phyloP scores from a whole-genome alignment of 2,329 filamentous ascomycete species.

The Penicillium sp. region DNA sequence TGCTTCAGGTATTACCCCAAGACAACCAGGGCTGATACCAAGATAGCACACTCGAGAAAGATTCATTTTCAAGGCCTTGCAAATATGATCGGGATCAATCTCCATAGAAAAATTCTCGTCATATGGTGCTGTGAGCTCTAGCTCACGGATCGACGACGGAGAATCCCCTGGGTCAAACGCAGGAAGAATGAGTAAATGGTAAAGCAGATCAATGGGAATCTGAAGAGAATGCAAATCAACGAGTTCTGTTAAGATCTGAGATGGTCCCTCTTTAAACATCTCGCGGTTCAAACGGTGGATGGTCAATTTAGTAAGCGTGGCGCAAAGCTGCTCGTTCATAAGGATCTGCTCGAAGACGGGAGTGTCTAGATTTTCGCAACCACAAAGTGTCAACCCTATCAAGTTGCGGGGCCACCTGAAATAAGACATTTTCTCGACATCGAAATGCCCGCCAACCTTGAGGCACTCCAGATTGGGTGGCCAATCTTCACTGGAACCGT shows the following conservation, averaged over 20 bases:
- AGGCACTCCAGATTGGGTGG: constrained; percentile 3
- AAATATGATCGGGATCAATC: neutral
- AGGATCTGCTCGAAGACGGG: neutral
- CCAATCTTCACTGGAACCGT: constrained; percentile 6
- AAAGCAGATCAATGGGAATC: constrained; percentile 3
- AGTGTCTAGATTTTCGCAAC: neutral
- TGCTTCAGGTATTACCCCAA: neutral
- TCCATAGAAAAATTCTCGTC: neutral
- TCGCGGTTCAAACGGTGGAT: neutral
- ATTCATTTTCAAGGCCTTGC: neutral
- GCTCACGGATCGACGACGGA: neutral
- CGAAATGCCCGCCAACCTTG: constrained; percentile 5
- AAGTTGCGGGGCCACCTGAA: constrained; percentile 12
- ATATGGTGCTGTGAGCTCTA: neutral
- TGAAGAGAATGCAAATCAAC: neutral
- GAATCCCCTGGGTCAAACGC: neutral
- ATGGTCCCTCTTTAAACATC: neutral
- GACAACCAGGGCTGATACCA: constrained; percentile 1
- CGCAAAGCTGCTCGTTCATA: constrained; percentile 5
- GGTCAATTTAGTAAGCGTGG: neutral
- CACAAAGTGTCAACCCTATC: neutral
- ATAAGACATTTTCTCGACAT: neutral
- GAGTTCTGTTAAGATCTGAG: neutral
- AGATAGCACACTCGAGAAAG: constrained; percentile 4
- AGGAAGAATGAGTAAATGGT: neutral